phyloP scores from a whole-genome alignment of 2,329 filamentous ascomycete genomes.

The Cordyceps farinosa region DNA sequence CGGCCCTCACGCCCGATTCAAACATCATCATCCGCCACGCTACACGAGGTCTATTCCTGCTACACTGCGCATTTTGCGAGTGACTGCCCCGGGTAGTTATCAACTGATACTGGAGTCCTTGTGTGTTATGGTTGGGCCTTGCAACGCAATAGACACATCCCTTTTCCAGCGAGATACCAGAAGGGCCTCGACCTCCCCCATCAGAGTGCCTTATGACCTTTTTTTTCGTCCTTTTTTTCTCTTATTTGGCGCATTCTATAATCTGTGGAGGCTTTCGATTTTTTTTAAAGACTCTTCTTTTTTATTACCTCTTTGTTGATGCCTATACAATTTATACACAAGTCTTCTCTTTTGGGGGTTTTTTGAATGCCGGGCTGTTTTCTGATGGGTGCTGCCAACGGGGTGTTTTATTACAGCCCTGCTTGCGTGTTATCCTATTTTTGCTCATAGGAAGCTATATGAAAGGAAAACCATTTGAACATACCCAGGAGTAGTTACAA shows the following conservation, averaged over 20 bases:
- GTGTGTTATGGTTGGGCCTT: conserved; percentile 15
- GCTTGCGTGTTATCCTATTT: not conserved
- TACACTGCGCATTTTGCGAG: conserved; percentile 2
- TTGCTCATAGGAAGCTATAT: no score
- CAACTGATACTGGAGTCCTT: conserved; percentile 23
- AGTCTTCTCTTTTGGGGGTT: not conserved
- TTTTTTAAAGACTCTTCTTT: conserved; percentile 3
- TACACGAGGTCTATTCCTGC: not conserved
- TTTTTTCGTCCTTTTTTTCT: conserved; percentile 1
- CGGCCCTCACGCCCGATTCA: not conserved
- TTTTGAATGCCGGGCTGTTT: not conserved
- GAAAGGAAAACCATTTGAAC: no score
- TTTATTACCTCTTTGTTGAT: conserved; percentile 8
- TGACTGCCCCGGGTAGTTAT: conserved; percentile 6
- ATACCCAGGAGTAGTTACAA: no score
- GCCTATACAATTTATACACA: conserved; percentile 14
- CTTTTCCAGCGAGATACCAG: conserved; percentile 19
- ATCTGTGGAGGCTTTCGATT: conserved; percentile 13
- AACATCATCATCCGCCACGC: conserved; percentile 4
- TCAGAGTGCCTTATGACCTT: conserved; percentile 16
- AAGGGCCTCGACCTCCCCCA: conserved; percentile 9
- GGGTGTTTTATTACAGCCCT: not conserved
- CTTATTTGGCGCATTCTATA: conserved; percentile 16
- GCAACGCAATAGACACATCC: conserved; percentile 17
- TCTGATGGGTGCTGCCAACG: not conserved